A percentile compares a stretch with the other conserved stretches of the same genome.
Conservation (phyloP, 495 filamentous ascomycete species). For the Immersiella caudata region DNA sequence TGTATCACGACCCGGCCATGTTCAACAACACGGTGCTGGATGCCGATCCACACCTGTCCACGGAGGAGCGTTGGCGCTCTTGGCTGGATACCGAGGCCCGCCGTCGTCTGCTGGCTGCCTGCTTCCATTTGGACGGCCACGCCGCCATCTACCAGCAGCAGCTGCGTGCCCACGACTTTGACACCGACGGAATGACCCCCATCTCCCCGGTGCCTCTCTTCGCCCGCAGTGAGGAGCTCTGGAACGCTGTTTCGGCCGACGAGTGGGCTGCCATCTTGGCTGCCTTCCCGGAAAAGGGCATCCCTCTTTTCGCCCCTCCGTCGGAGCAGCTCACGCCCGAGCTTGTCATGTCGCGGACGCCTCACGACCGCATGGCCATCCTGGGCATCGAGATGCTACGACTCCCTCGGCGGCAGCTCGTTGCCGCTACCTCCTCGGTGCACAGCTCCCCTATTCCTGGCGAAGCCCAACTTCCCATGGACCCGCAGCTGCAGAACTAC, state of each 20-base stretch:
- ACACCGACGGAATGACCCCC: conserved; percentile 30
- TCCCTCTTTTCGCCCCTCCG: conserved; percentile 30
- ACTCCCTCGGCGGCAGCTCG: conserved; percentile 38
- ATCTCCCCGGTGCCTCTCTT: conserved; percentile 44
- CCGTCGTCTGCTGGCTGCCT: conserved; percentile 53
- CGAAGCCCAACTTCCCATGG: conserved; percentile 19
- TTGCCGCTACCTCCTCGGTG: conserved; percentile 24
- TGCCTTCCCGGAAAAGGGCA: conserved; percentile 30
- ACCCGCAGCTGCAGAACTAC: conserved; percentile 25
- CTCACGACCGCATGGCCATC: conserved; percentile 43
- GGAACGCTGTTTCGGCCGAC: conserved; percentile 42
- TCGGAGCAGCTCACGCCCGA: conserved; percentile 39
- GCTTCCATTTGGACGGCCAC: conserved; percentile 56
- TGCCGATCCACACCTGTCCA: conserved; percentile 33
- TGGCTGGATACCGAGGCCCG: conserved; percentile 53
- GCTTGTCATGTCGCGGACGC: conserved; percentile 28
- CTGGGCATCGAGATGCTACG: conserved; percentile 41
- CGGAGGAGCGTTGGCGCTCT: conserved; percentile 46
- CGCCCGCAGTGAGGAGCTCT: conserved; percentile 40
- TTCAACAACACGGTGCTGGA: conserved; percentile 31
- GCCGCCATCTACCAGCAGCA: conserved; percentile 54
- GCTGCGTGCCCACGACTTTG: conserved; percentile 37
- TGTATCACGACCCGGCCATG: conserved; percentile 34
- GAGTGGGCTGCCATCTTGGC: conserved; percentile 38
- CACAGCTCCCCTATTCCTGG: conserved; percentile 34